phyloP scores from a whole-genome alignment of 176 grass and related monocot species.

The Ananas comosus region DNA sequence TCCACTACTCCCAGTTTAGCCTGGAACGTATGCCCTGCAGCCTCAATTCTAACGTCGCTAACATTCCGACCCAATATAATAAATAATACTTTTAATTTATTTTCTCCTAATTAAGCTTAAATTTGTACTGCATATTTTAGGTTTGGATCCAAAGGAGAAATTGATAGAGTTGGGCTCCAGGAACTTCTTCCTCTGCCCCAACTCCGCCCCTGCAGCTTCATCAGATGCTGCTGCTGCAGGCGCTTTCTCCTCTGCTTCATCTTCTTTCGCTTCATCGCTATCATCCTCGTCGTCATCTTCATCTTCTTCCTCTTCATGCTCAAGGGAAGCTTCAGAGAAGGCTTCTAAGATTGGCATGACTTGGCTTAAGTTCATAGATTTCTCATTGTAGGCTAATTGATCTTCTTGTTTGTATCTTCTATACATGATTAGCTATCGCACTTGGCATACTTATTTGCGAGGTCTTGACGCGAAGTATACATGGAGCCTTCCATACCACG shows the following conservation, averaged over 20 bases:
- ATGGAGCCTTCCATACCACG: no score
- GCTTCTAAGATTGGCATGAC: conserved; percentile 1
- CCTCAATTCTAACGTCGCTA: not conserved
- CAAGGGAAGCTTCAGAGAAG: conserved; percentile 17
- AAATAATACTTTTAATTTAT: not conserved
- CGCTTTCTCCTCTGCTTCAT: conserved; percentile 15
- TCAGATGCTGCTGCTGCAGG: conserved; percentile 11
- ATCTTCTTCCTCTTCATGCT: conserved; percentile 5
- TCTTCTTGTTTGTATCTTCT: not conserved
- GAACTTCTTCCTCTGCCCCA: conserved; percentile 90
- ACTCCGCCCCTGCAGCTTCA: conserved; percentile 1
- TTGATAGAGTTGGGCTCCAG: conserved; percentile 68
- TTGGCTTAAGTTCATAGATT: conserved; percentile 42
- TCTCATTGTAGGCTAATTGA: conserved; percentile 14
- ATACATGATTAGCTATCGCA: no score
- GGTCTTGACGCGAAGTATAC: no score
- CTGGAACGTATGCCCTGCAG: conserved; percentile 55
- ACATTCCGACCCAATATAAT: not conserved
- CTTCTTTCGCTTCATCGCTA: not conserved
- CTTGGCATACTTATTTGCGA: no score
- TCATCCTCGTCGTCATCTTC: not conserved
- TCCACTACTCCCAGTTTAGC: conserved; percentile 94
- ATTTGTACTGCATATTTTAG: conserved; percentile 16
- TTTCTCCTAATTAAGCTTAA: not conserved
- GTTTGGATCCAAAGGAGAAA: conserved; percentile 57